Base-by-base conservation (phyloP, 2,329 filamentous ascomycete species). In the Periconia sp. region DNA sequence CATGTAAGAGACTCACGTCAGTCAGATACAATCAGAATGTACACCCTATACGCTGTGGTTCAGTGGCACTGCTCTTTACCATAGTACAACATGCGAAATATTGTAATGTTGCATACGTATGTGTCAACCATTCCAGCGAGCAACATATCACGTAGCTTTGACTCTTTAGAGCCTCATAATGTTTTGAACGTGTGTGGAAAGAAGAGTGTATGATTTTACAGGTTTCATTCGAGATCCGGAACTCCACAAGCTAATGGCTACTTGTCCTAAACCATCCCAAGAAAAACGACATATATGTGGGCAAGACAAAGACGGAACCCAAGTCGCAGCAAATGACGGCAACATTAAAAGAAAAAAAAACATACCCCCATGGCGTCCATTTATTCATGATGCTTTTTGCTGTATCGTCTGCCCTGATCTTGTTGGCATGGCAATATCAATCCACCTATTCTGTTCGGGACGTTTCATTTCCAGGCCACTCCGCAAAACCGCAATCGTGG, bases 401-500 rank as follows among this genome's bases (percentile, higher is more conserved):
- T 53, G 52, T 54, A 46, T 53, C 51, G 49, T 49, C 33, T 46
- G 20, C 40, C 50, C 48, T 50, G 44, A 50, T 54, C 44, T 54
- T 41, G 50, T 50, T 33, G 20, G 47, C 46, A 41, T 50, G 43
- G 35, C 52, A 44, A 37, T n/a, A 35, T 13, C 27, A 15, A 23
- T 18, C 46, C 19, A 50, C 41, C 49, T 35, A 47, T 13, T 11
- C 33, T 37, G 10, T 5, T 37, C 13, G 11, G 11, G 15, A 11
- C 33, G 3, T 11, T 37, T 37, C 10, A 8, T 30, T 19, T 46
- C 45, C 47, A 49, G 43, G 18, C 37, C 42, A 15, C 31, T 17
- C 35, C 40, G 43, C 43, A 45, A 35, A 31, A 41, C 13, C 45
- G 27, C 27, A 45, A 31, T 20, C 3, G 45, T 37, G 45, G 45